phyloP scores from a whole-genome alignment of 805 yeast genomes.

The Ogataea polymorpha region DNA sequence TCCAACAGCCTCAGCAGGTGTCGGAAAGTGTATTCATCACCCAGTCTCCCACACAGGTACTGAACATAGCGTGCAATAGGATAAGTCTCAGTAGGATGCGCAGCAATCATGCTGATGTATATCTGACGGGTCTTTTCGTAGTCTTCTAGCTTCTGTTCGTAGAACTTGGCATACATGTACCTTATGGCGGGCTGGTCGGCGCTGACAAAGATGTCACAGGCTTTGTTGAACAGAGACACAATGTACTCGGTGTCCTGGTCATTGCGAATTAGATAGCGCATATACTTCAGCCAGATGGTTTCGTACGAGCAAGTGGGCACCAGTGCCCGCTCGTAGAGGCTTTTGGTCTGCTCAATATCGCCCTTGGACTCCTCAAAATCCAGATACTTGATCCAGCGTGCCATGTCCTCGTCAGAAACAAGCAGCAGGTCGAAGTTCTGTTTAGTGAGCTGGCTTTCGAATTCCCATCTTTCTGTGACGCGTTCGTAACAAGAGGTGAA shows the following conservation, averaged over 20 bases:
- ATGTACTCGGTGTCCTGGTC: conserved; percentile 28
- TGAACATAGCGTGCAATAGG: conserved; percentile 19
- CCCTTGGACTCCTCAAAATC: conserved; percentile 39
- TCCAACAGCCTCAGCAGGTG: conserved; percentile 18
- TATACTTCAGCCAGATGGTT: conserved; percentile 66
- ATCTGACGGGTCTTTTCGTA: conserved; percentile 21
- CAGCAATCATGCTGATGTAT: conserved; percentile 16
- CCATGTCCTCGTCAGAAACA: conserved; percentile 40
- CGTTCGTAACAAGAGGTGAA: conserved; percentile 46
- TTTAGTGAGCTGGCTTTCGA: conserved; percentile 61
- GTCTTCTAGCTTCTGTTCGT: conserved; percentile 20
- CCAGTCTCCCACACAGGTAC: conserved; percentile 12
- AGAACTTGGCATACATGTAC: conserved; percentile 30
- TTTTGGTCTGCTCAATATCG: conserved; percentile 33
- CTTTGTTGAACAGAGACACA: conserved; percentile 45
- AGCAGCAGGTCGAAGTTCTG: conserved; percentile 53
- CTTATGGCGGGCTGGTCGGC: conserved; percentile 24
- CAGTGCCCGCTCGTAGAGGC: conserved; percentile 70
- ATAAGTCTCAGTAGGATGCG: conserved; percentile 11
- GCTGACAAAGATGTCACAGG: conserved; percentile 39
- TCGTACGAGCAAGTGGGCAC: conserved; percentile 62
- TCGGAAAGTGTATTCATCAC: conserved; percentile 7
- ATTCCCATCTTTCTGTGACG: conserved; percentile 66
- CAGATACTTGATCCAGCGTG: conserved; percentile 63
- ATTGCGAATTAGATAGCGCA: conserved; percentile 45